These are phyloP conservation scores for Microstegium vimineum DNA, from an alignment of 176 grass and related monocot genomes.

Conservation along the genomic window DNA sequence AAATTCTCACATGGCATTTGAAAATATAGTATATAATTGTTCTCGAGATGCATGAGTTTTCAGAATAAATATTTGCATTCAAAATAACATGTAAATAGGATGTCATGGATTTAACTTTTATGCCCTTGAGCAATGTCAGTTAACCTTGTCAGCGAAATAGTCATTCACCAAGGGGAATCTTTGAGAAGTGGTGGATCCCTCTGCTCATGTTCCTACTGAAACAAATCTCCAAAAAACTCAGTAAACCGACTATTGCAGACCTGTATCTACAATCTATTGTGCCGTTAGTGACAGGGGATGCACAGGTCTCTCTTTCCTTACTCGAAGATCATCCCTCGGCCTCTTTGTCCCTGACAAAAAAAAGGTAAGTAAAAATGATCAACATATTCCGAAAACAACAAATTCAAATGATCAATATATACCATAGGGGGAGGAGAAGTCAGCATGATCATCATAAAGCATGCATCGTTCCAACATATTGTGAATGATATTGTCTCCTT, in stretches of 20 bases:
- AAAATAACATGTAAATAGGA: not conserved
- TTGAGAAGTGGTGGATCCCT: conserved; percentile 41
- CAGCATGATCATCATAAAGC: not conserved
- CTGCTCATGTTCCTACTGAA: not conserved
- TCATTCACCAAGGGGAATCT: conserved; percentile 39
- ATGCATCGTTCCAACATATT: not conserved
- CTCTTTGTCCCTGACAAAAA: not conserved
- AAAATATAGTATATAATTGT: not conserved
- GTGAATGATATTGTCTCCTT: not conserved
- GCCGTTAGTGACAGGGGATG: not conserved
- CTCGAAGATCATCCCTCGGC: not conserved
- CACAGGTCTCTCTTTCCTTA: not conserved
- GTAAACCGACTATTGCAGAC: not conserved
- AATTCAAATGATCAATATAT: not conserved
- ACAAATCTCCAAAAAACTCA: conserved; percentile 3
- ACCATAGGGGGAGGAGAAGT: not conserved
- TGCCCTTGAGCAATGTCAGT: not conserved
- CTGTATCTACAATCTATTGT: conserved; percentile 2
- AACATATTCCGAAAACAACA: not conserved
- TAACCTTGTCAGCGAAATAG: not conserved
- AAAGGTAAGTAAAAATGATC: not conserved
- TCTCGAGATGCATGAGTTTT: not conserved
- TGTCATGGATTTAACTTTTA: not conserved
- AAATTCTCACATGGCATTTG: not conserved
- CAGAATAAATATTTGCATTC: not conserved